Evolutionary conservation across 805 yeast species (phyloP), one percentile per base, ranked within the genome.

Genomic region (Pichia heedii): DNA sequence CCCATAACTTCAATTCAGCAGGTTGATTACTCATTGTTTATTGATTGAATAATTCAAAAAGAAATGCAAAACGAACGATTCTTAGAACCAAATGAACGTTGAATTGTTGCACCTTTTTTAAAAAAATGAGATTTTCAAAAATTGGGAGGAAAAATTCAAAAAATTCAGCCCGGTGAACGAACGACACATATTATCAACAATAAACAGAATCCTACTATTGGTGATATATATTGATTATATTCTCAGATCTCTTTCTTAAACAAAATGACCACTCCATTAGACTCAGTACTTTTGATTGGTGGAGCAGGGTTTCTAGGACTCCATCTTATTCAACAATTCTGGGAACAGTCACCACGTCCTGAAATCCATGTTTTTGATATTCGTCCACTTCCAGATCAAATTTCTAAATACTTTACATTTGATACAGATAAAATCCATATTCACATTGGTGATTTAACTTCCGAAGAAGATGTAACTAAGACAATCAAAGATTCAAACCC

Each of bases 281-380:
- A 75, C 29, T 73, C 83, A 2, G 95, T 93, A 2, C 75, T 93
- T 26, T 69, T 93, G 19, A 77, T 93, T n/a, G 98, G 98, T 40
- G 98, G 98, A 10, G 69, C 96, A 5, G 98, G 98, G 0, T 93
- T 93, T 53, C 73, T 93, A 19, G 98, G 98, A 2, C 76, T 87
- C 37, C 98, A 93, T 53, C 68, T 93, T 50, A 78, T 93, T 36
- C 89, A 89, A 55, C 93, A 86, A 61, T 90, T 89, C 62, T 75
- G 76, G 66, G 71, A 72, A 37, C 65, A 73, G 32, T 56, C 73
- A 13, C 84, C 93, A 20, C 67, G 76, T 37, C 89, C 95, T 10
- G 62, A 73, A 36, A 83, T 93, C 47, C 83, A 81, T 56, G 95
- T 93, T 16, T 85, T 93, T 58, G 98, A 93, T 62, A 79, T 93